Conservation (phyloP, 768 basidiomycete species). For the Macrocybe gigantea region DNA sequence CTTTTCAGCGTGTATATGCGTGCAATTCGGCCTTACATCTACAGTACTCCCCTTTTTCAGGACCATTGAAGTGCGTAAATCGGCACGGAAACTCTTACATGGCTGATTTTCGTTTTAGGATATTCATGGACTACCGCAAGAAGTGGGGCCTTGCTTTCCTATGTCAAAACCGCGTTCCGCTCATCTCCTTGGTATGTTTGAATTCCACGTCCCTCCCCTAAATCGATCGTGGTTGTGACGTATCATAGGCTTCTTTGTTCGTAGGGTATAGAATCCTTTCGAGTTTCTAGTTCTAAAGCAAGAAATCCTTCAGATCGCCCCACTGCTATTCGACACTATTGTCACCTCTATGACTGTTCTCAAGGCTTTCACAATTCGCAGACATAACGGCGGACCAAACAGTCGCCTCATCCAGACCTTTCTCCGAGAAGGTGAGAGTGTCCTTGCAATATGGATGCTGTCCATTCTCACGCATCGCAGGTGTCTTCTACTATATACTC, state of each 20-base stretch:
- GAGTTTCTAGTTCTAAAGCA: not conserved
- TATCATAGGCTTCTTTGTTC: conserved; percentile 49
- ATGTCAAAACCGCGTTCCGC: conserved; percentile 81
- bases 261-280: conserved; percentile 16
- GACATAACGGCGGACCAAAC: conserved; percentile 68
- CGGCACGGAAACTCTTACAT: no score
- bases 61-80: no score
- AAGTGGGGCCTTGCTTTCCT: conserved; percentile 69
- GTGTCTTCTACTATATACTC: conserved; percentile 79
- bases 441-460: not conserved
- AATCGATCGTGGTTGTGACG: conserved; percentile 4
- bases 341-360: conserved; percentile 77
- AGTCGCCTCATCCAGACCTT: conserved; percentile 82
- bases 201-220: conserved; percentile 1
- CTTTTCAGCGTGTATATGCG: conserved; percentile 4
- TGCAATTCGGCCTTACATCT: not conserved
- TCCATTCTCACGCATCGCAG: conserved; percentile 22
- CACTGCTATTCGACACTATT: conserved; percentile 74
- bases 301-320: conserved; percentile 55
- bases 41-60: conserved; percentile 51
- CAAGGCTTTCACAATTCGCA: conserved; percentile 74
- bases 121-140: conserved; percentile 18
- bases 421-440: conserved; percentile 61
- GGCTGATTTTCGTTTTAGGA: no score
- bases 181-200: conserved; percentile 62